These are phyloP conservation scores for Aureobasidium subglaciale DNA, from an alignment of 2,329 filamentous ascomycete species.

Conservation along the genomic window DNA sequence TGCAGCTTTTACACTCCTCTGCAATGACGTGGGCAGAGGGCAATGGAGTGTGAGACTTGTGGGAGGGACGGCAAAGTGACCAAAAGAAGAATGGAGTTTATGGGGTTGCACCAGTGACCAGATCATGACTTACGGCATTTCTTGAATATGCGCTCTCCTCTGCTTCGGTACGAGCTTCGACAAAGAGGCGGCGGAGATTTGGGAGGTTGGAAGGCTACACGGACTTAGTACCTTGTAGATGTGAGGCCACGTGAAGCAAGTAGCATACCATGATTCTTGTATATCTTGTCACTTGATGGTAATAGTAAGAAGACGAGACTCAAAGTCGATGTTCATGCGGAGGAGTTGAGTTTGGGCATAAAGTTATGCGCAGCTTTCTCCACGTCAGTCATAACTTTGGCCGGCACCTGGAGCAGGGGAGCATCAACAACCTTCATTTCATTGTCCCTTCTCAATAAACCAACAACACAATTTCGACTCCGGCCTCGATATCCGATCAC, in stretches of 20 bases:
- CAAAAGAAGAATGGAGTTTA: no score
- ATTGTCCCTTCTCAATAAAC: not conserved
- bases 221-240: constrained; percentile 9
- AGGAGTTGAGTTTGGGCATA: not conserved
- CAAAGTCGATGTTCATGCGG: not conserved
- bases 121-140: constrained; percentile 65
- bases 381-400: constrained; percentile 9
- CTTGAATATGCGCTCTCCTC: constrained; percentile 93
- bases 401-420: not conserved
- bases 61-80: no score
- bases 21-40: no score
- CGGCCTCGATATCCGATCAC: not conserved
- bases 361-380: constrained; percentile 5
- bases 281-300: not conserved
- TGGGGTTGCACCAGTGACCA: no score
- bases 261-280: not conserved
- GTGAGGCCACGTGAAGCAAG: not conserved
- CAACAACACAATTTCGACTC: not conserved
- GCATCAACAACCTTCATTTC: constrained; percentile 13
- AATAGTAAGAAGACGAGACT: not conserved
- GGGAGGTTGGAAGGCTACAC: constrained; percentile 66
- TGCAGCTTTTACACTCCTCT: no score
- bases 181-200: constrained; percentile 91
- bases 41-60: no score
- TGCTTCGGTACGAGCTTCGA: constrained; percentile 84